These are phyloP conservation scores for Fonsecaea nubica DNA, from an alignment of 2,329 filamentous ascomycete species.

Conservation along the genomic window DNA sequence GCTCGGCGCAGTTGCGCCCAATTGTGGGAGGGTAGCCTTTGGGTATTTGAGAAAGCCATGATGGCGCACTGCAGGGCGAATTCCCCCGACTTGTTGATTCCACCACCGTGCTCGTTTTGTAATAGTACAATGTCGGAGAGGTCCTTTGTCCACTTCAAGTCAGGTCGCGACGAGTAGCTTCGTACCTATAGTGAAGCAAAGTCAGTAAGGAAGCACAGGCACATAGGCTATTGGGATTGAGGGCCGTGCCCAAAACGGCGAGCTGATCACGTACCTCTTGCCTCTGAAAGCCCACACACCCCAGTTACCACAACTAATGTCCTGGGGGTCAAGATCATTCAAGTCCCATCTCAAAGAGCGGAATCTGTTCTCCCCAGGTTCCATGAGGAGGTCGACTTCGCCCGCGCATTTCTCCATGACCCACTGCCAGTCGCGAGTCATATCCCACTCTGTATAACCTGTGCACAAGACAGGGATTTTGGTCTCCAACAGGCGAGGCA, in stretches of 20 bases:
- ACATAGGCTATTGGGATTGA: background rate
- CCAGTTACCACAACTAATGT: slow-evolving; percentile 95
- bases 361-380: slow-evolving; percentile 94
- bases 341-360: slow-evolving; percentile 95
- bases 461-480: slow-evolving; percentile 94
- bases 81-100: background rate
- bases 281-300: slow-evolving; percentile 96
- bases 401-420: slow-evolving; percentile 83
- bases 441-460: slow-evolving; percentile 93
- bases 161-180: slow-evolving; percentile 33
- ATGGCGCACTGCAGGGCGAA: background rate
- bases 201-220: slow-evolving; percentile 24
- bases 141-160: background rate
- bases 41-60: background rate
- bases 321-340: slow-evolving; percentile 92
- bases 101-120: background rate
- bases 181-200: slow-evolving; percentile 35
- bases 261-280: slow-evolving; percentile 72
- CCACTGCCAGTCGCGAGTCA: slow-evolving; percentile 91
- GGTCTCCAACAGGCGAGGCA: slow-evolving; percentile 89
- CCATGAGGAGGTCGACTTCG: slow-evolving; percentile 88
- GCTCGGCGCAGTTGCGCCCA: background rate
- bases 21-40: background rate
- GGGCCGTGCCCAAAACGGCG: background rate
- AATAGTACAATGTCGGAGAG: slow-evolving; percentile 8